Base-by-base conservation (phyloP, 331 rosid species). In the Pyracantha coccinea region DNA sequence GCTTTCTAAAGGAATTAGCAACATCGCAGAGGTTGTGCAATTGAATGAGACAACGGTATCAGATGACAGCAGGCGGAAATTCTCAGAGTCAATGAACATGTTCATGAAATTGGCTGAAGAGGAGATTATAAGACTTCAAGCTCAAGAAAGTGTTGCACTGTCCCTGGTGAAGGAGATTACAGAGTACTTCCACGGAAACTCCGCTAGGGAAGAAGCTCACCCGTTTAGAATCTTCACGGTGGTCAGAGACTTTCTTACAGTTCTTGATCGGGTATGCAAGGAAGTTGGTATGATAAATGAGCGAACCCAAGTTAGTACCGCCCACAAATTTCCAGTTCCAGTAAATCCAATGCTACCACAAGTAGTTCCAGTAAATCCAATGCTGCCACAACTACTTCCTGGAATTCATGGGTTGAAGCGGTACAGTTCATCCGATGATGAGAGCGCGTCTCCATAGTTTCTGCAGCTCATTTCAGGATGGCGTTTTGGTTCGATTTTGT, bases 101-200 rank as follows among this genome's bases (percentile, higher is more conserved):
- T 92, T 95, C 87, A 81, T 86, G 90, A 84, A 86, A 79, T 83
- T 84, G 85, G 97, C 97, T 0, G 93, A 88, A 77, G 97, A 85
- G 79, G 97, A 95, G 80, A 85, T 95, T 47, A 80, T 86, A 8
- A 89, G 78, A 79, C 85, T 89, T 67, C 96, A 85, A 88, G 97
- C 96, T 10, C 97, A 90, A 74, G 99, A 92, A 76, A 95, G 92
- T 68, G 97, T 89, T 73, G 96, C 96, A 5, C 4, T 95, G 60
- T 87, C 97, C 20, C 84, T 95, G n/a, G 99, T 95, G 80, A 95
- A 90, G 86, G 99, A 95, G 86, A 89, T 95, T 44, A 92, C 99
- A 0, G 97, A 92, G 82, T 95, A 95, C 75, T 95, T 95, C 83
- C 99, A 95, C 52, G 99, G 99, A 23, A 85, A 95, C 88, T 89